phyloP scores from a whole-genome alignment of 2,329 filamentous ascomycete genomes.

The Microsporum audouinii region DNA sequence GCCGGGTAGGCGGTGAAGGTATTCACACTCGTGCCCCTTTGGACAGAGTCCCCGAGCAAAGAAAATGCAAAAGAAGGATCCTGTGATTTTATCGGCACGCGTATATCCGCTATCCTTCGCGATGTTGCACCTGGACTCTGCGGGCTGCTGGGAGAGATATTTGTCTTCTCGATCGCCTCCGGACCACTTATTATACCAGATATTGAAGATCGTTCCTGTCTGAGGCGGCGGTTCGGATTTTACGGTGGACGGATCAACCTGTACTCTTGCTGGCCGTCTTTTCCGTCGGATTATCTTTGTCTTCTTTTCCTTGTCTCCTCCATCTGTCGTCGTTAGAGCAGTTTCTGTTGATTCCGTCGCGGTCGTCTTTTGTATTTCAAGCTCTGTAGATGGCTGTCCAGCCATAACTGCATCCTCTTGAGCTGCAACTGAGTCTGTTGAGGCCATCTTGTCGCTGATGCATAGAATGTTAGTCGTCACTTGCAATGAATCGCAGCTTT shows the following conservation, averaged over 20 bases:
- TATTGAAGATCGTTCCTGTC: slow-evolving; percentile 92
- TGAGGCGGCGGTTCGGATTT: slow-evolving; percentile 78
- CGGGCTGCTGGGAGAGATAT: slow-evolving; percentile 69
- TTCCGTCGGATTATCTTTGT: slow-evolving; percentile 86
- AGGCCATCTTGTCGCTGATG: slow-evolving; percentile 6
- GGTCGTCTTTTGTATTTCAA: slow-evolving; percentile 4
- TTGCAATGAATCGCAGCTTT: background rate
- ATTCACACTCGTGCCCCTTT: slow-evolving; percentile 85
- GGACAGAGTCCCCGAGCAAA: slow-evolving; percentile 75
- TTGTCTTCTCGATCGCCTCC: slow-evolving; percentile 92
- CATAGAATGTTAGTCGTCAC: background rate
- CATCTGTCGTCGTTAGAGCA: slow-evolving; percentile 22
- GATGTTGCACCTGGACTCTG: slow-evolving; percentile 77
- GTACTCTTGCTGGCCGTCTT: slow-evolving; percentile 74
- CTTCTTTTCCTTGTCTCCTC: slow-evolving; percentile 41
- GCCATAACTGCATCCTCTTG: background rate
- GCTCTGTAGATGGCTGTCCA: background rate
- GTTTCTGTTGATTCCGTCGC: slow-evolving; percentile 14
- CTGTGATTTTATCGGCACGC: slow-evolving; percentile 60
- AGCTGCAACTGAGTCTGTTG: slow-evolving; percentile 9
- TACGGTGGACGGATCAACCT: slow-evolving; percentile 76
- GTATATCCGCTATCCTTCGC: slow-evolving; percentile 69
- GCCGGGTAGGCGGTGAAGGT: slow-evolving; percentile 76
- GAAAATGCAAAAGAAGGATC: slow-evolving; percentile 84
- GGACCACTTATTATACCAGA: slow-evolving; percentile 98